Conservation (phyloP, 345 rosid genomes). For the Streptanthus diversifolius region DNA sequence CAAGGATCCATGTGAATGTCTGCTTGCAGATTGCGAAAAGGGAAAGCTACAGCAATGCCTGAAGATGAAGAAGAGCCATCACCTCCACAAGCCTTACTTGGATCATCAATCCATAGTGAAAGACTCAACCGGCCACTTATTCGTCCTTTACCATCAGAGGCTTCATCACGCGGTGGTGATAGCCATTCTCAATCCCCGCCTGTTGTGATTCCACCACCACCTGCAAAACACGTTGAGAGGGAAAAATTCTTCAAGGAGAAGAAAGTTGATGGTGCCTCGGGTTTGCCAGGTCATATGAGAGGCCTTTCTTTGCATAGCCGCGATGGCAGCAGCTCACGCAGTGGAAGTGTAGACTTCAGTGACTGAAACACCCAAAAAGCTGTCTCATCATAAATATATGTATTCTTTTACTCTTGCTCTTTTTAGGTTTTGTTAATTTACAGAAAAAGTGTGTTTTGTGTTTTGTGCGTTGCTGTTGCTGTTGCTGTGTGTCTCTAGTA, state of each 20-base stretch:
- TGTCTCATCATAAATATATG: constrained; percentile 5
- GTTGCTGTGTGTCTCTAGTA: constrained; percentile 9
- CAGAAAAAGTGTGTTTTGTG: constrained; percentile 10
- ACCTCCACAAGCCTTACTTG: constrained; percentile 45
- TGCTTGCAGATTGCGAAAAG: constrained; percentile 64
- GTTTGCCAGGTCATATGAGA: constrained; percentile 60
- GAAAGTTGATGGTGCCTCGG: constrained; percentile 60
- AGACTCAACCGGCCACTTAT: constrained; percentile 77
- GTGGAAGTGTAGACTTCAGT: constrained; percentile 72
- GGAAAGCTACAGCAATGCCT: constrained; percentile 80
- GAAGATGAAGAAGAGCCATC: constrained; percentile 61
- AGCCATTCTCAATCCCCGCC: constrained; percentile 39
- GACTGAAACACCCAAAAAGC: constrained; percentile 40
- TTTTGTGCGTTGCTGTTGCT: no score
- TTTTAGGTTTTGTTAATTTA: constrained; percentile 3
- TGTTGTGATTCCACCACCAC: constrained; percentile 87
- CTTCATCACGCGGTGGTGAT: constrained; percentile 32
- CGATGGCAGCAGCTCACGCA: constrained; percentile 74
- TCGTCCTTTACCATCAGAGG: constrained; percentile 53
- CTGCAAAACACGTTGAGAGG: constrained; percentile 84
- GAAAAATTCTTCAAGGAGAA: constrained; percentile 90
- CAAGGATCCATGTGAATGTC: neutral
- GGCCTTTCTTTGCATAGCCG: constrained; percentile 75
- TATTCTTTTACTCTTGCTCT: constrained; percentile 20
- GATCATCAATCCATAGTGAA: constrained; percentile 48